Evolutionary conservation across 305 asterid genomes (phyloP).

Genomic region (Fraxinus greggii): DNA sequence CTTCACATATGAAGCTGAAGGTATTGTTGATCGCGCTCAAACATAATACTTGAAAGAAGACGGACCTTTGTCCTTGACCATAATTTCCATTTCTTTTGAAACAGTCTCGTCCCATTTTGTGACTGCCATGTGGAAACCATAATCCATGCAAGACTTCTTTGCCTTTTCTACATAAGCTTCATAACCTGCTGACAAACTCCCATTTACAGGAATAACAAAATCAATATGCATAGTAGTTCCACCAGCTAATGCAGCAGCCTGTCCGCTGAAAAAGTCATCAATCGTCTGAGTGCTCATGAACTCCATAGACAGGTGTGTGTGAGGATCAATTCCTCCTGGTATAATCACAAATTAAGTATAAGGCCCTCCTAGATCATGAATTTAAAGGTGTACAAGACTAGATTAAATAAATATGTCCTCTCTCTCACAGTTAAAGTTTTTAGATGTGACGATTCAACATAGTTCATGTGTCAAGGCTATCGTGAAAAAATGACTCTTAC

Average conservation of each 20-base stretch:
- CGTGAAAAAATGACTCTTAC: background rate
- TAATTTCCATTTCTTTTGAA: constrained; percentile 81
- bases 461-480: background rate
- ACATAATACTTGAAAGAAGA: background rate
- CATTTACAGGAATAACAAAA: constrained; percentile 87
- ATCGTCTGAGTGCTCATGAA: constrained; percentile 88
- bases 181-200: constrained; percentile 78
- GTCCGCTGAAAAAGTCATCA: constrained; percentile 92
- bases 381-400: background rate
- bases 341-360: constrained; percentile 16
- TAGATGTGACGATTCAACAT: background rate
- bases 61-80: constrained; percentile 88
- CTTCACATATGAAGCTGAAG: background rate
- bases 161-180: constrained; percentile 78
- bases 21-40: background rate
- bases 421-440: background rate
- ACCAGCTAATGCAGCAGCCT: constrained; percentile 97
- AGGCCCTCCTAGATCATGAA: background rate
- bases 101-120: constrained; percentile 95
- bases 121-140: constrained; percentile 98
- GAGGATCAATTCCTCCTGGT: constrained; percentile 98
- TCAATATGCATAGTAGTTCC: constrained; percentile 99
- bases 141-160: constrained; percentile 81
- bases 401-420: background rate
- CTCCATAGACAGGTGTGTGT: constrained; percentile 96